Evolutionary conservation across 176 grass and related monocot species (phyloP), one percentile per base, ranked within the genome.

Genomic region (Zoysia pacifica): DNA sequence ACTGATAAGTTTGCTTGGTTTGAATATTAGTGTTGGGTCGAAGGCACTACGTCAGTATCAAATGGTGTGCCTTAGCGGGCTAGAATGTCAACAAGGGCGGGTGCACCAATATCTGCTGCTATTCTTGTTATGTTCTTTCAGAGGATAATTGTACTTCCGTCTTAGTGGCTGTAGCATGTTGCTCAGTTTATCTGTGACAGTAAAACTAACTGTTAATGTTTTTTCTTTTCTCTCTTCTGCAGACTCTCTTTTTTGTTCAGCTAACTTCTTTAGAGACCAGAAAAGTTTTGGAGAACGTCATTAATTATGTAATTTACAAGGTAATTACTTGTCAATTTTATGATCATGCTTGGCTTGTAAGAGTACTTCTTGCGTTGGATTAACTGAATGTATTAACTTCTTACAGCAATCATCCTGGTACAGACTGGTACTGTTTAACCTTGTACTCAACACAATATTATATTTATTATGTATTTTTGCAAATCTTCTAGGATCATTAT

Each of bases 281-380:
- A 78, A 90, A 86, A 82, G 79, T 90, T 46, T 78, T 86, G 87
- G 87, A 86, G 81, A 59, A 90, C 62, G 69, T 90, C 14, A 82
- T 90, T 90, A 90, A 87, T 76, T 77, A 75, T 82, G 79, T 82
- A 73, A 77, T 90, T 73, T 90, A 86, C 79, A 90, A 90, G 83
- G 87, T 90, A 90, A 42, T 38, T 44, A 14, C 7, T 12, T 49
- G 4, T 71, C 42, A 72, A 66, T 50, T 85, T 65, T 44, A 35
- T 82, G 11, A 15, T 59, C 12, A 63, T 52, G 15, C 62, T 11
- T 28, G 28, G 13, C 8, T 80, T 5, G 1, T 48, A 60, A 60
- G 41, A 52, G 37, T 60, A 70, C 53, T 70, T 80, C 20, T 68
- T 85, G 37, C 60, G 67, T 58, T 62, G 48, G 53, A 77, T 64